phyloP scores from a whole-genome alignment of 768 basidiomycete genomes.

The Suillus cothurnatus region DNA sequence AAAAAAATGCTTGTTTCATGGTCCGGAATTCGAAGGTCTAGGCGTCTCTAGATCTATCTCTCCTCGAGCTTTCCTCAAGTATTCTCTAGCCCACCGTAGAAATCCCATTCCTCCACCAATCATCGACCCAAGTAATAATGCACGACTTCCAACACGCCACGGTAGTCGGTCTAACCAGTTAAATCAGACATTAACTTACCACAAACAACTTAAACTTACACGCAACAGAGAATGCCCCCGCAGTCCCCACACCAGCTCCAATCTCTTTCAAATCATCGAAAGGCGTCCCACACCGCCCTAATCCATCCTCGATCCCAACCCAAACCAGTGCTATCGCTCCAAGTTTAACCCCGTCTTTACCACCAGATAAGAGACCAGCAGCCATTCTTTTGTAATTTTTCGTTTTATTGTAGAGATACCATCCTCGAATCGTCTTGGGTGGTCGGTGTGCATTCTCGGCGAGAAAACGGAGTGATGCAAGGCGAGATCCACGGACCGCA shows the following conservation, averaged over 20 bases:
- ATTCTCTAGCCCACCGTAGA: conserved; percentile 42
- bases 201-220: conserved; percentile 40
- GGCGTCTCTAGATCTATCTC: background rate
- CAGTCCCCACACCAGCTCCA: conserved; percentile 68
- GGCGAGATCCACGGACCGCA: conserved; percentile 70
- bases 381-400: conserved; percentile 88
- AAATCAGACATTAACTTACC: conserved; percentile 1
- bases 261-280: conserved; percentile 50
- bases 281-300: conserved; percentile 37
- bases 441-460: conserved; percentile 93
- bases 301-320: conserved; percentile 51
- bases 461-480: conserved; percentile 75
- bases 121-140: conserved; percentile 54
- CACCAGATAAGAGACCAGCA: conserved; percentile 70
- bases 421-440: conserved; percentile 83
- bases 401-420: conserved; percentile 97
- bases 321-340: conserved; percentile 47
- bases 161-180: conserved; percentile 55
- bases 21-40: no score
- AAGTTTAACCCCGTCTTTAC: conserved; percentile 54
- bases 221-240: conserved; percentile 54
- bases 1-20: no score
- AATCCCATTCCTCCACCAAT: conserved; percentile 57
- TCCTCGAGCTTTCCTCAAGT: conserved; percentile 20
- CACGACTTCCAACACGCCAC: conserved; percentile 49